Evolutionary conservation across 2,329 filamentous ascomycete genomes (phyloP), one percentile per base, ranked within the genome.

Genomic region (Fusarium torreyae): DNA sequence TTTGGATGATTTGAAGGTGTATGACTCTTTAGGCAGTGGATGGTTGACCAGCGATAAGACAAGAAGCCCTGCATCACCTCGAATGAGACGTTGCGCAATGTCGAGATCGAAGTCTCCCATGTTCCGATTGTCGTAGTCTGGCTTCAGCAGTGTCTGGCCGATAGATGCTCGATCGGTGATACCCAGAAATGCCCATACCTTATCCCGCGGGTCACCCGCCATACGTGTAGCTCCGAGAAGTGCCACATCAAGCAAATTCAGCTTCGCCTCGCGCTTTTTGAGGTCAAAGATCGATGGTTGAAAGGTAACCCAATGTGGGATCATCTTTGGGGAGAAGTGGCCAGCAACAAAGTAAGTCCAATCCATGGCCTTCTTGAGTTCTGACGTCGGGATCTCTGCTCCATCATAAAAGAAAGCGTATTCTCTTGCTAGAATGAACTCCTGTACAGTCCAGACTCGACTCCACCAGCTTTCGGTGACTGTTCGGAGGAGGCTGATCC

Each of bases 381-480:
- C 36, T 7, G 20, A 15, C 1, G n/a, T 11, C 1, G 39, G 40
- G 0, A 66, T 22, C 22, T 59, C 33, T 2, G 39, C 42, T 2
- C 63, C 63, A 1, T 64, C 22, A 17, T 66, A 66, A 1, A 53
- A 59, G 13, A 66, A 66, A 1, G 53, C 22, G n/a, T 54, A 59
- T 1, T 66, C 48, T 6, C 40, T 64, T 6, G 60, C 46, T 1
- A 66, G 63, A 2, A 64, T 64, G 13, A 66, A 66, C 38, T 66
- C 63, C 1, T 64, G 59, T 4, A 64, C 63, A 11, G 63, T 64
- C 63, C 59, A 66, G 3, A 64, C 63, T 24, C 63, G 20, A 5
- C 63, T 66, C 63, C 63, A 66, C 63, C 63, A 66, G 8, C 63
- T 64, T n/a, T 64, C 63, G 2, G 59, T 59, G 1, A 66, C 48